Base-by-base conservation (phyloP, 768 basidiomycete species). In the Gautieria morchelliformis region DNA sequence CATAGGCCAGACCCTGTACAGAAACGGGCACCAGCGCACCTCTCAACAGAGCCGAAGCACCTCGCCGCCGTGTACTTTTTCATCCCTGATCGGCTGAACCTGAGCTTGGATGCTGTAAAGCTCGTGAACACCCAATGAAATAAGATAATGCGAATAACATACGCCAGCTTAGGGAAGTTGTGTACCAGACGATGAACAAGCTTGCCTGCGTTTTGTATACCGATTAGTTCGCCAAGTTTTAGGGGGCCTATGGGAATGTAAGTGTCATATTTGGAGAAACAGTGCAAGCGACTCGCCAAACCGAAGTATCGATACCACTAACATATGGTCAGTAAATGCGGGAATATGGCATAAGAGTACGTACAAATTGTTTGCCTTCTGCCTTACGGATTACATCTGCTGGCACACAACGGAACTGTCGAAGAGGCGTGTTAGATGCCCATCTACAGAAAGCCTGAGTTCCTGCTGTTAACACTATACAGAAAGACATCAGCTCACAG, bases 71-170 rank as follows among this genome's bases (percentile, higher is more conserved):
- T n/a, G n/a, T n/a, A n/a, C n/a, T n/a, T n/a, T n/a, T n/a, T n/a
- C n/a, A n/a, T n/a, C n/a, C n/a, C n/a, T 98, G 65, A 99, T 93
- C 0, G 95, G 96, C 64, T 96, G 91, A 0, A 98, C 95, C 66
- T 96, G 91, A 0, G 96, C 95, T 68, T 95, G 88, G 12, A 99
- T 74, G 63, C 87, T 90, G 61, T 1, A 56, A 7, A 24, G 27
- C 27, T 27, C 5, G 5, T 27, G 27, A 27, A 27, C 27, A 27
- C 27, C 27, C 27, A 5, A 27, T 27, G 27, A 27, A 27, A 27
- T 27, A 27, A 27, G 27, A 27, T 27, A 27, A 27, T 27, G 27
- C 27, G 19, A 4, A 63, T 20, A 1, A 75, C 84, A 7, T 65
- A 87, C 84, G 92, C 90, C 27, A 96, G 77, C 67, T 95, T 95